These are phyloP conservation scores for Mortierella sp. DNA, from an alignment of 371 early-diverging fungal species.

Conservation along the genomic window DNA sequence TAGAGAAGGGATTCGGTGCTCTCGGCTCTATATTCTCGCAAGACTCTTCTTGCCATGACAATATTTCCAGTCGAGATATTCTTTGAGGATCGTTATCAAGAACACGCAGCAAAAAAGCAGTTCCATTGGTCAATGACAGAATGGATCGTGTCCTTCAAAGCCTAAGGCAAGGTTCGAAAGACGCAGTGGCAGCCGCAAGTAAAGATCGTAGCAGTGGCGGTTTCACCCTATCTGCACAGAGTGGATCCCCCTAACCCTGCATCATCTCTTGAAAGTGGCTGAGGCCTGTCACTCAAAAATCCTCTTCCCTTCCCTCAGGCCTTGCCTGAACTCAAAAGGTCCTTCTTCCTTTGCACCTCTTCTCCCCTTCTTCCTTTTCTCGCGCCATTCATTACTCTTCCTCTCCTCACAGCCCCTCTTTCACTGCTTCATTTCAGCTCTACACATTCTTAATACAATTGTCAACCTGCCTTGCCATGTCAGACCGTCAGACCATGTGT, in stretches of 20 bases:
- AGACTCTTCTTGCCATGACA: too few relatives aligned
- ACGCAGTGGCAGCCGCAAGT: background rate
- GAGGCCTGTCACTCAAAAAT: background rate
- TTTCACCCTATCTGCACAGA: background rate
- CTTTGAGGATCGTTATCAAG: too few relatives aligned
- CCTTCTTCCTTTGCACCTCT: background rate
- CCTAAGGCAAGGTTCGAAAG: too few relatives aligned
- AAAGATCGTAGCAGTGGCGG: background rate
- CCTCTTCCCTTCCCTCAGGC: background rate
- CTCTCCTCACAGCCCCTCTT: background rate
- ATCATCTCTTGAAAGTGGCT: background rate
- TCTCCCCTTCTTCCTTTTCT: background rate
- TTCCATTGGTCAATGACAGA: too few relatives aligned
- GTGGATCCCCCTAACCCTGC: background rate
- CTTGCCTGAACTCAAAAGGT: background rate
- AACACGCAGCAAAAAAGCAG: too few relatives aligned
- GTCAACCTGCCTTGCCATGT: slow-evolving; percentile 12
- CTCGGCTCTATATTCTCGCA: background rate
- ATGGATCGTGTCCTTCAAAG: too few relatives aligned
- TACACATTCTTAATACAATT: background rate
- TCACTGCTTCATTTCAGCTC: background rate
- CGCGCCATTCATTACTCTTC: background rate
- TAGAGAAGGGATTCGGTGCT: background rate
- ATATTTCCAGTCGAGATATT: too few relatives aligned
- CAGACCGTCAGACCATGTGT: slow-evolving; percentile 36